Evolutionary conservation across 2,329 filamentous ascomycete species (phyloP).

Genomic region (Claviceps arundinis): DNA sequence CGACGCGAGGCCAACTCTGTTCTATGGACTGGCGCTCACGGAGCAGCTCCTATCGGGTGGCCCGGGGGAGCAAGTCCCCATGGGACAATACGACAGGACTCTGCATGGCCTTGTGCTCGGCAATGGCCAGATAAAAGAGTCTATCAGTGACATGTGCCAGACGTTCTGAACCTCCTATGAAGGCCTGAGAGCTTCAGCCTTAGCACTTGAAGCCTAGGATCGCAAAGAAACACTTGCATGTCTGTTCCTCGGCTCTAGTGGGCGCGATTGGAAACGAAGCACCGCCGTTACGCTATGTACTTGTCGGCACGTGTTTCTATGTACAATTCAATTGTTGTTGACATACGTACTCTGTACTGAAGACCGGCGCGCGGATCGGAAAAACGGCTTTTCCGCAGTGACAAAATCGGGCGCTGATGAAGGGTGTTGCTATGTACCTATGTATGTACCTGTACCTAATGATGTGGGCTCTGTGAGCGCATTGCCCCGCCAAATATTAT

Average conservation of each 20-base stretch:
- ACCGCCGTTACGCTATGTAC: too few relatives aligned
- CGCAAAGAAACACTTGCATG: not conserved
- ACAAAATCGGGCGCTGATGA: too few relatives aligned
- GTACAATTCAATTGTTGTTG: too few relatives aligned
- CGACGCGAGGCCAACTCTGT: conserved; percentile 27
- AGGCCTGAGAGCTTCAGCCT: not conserved
- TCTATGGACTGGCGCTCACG: conserved; percentile 68
- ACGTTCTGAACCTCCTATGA: not conserved
- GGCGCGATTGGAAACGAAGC: too few relatives aligned
- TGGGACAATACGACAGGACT: conserved; percentile 62
- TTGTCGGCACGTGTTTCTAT: too few relatives aligned
- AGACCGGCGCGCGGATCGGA: too few relatives aligned
- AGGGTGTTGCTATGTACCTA: too few relatives aligned
- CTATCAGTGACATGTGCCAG: not conserved
- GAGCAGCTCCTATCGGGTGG: conserved; percentile 63
- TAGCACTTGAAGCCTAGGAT: not conserved
- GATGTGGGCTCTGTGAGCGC: not conserved
- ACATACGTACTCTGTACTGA: too few relatives aligned
- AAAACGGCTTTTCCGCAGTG: too few relatives aligned
- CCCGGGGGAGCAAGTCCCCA: conserved; percentile 53
- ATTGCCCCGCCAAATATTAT: conserved; percentile 20
- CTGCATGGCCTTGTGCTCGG: conserved; percentile 68
- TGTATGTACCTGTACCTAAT: too few relatives aligned
- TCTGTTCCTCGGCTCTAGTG: not conserved
- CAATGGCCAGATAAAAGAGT: conserved; percentile 42